Conservation (phyloP, 2,329 filamentous ascomycete genomes). For the Neofusicoccum kwambonambiense region DNA sequence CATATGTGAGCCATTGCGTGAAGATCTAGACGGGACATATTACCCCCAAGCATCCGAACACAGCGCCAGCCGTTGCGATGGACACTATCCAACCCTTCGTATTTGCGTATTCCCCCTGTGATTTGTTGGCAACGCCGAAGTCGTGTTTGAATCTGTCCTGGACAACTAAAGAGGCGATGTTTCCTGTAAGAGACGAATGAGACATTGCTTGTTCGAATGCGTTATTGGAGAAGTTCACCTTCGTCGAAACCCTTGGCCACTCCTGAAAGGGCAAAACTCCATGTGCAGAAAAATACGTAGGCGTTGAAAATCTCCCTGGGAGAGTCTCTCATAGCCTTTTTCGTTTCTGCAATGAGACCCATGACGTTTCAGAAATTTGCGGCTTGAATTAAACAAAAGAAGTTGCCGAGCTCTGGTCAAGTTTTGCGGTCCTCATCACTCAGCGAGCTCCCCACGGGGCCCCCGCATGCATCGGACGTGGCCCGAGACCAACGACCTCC, state of each 20-base stretch:
- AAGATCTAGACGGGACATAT: background rate
- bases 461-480: background rate
- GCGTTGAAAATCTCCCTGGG: background rate
- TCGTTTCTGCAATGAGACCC: background rate
- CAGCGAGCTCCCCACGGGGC: background rate
- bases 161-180: background rate
- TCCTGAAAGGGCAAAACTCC: background rate
- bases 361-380: background rate
- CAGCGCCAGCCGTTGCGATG: conserved; percentile 22
- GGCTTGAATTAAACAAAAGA: background rate
- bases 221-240: background rate
- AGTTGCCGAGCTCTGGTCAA: background rate
- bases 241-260: background rate
- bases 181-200: background rate
- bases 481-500: background rate
- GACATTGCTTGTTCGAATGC: background rate
- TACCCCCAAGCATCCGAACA: conserved; percentile 20
- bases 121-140: background rate
- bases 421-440: background rate
- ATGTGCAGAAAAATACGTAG: background rate
- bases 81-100: conserved; percentile 23
- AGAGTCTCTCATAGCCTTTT: background rate
- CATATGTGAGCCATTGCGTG: background rate
- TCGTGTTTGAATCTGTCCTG: background rate
- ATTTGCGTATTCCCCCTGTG: conserved; percentile 20